Conservation (phyloP, 2,329 filamentous ascomycete genomes). For the Tolypocladium nubicola region DNA sequence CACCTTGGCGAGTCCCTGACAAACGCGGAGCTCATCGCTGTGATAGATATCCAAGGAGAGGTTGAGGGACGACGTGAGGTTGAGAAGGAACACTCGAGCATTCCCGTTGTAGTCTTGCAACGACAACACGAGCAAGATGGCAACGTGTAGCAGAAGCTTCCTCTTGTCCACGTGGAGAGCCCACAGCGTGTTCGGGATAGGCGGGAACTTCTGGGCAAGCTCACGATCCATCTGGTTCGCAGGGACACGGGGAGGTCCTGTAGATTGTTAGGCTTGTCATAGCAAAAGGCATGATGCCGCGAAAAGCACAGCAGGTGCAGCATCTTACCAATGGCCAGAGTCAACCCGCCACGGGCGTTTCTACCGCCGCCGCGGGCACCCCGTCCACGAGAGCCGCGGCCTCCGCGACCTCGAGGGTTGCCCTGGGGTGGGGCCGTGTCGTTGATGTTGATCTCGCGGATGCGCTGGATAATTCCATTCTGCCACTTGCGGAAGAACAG, state of each 20-base stretch:
- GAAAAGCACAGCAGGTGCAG: background rate
- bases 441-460: slow-evolving; percentile 55
- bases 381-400: slow-evolving; percentile 17
- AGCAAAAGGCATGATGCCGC: background rate
- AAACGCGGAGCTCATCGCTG: slow-evolving; percentile 65
- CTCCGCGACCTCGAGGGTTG: slow-evolving; percentile 23
- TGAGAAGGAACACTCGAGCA: slow-evolving; percentile 60
- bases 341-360: slow-evolving; percentile 15
- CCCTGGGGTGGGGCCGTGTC: slow-evolving; percentile 19
- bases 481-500: slow-evolving; percentile 76
- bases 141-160: slow-evolving; percentile 57
- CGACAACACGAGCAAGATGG: slow-evolving; percentile 63
- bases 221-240: slow-evolving; percentile 33
- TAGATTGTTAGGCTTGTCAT: background rate
- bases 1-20: slow-evolving; percentile 61
- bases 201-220: slow-evolving; percentile 42
- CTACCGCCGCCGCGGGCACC: slow-evolving; percentile 19
- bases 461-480: slow-evolving; percentile 53
- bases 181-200: slow-evolving; percentile 49
- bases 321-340: slow-evolving; percentile 24
- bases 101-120: slow-evolving; percentile 68
- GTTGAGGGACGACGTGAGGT: slow-evolving; percentile 60
- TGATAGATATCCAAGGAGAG: slow-evolving; percentile 54
- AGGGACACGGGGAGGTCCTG: slow-evolving; percentile 29
- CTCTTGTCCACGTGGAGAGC: slow-evolving; percentile 50